These are phyloP conservation scores for Pythium insidiosum DNA, from an alignment of 352 stramenopile species.

Conservation along the genomic window DNA sequence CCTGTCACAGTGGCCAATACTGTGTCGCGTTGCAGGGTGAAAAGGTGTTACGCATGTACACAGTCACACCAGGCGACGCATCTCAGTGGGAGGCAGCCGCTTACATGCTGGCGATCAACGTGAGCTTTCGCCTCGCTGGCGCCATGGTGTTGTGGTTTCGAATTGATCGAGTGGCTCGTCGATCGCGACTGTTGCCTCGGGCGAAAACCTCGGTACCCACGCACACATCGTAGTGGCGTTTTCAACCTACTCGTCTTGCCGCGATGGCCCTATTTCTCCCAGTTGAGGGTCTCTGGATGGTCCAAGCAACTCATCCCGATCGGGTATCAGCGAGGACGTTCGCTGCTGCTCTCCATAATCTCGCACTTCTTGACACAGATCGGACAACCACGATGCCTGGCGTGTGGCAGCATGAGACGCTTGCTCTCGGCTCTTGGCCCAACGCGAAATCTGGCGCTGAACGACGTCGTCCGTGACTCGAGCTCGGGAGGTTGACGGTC, in stretches of 20 bases:
- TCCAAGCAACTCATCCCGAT: no score
- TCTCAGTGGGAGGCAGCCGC: constrained; percentile 2
- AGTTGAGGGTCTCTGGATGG: no score
- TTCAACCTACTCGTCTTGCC: no score
- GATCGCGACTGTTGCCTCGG: no score
- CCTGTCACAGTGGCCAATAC: constrained; percentile 9
- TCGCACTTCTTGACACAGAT: neutral
- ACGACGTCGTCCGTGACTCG: no score
- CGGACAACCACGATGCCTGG: neutral
- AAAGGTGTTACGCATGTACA: constrained; percentile 18
- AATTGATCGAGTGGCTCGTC: no score
- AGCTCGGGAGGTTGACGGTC: no score
- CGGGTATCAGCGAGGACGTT: no score
- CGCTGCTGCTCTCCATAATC: neutral
- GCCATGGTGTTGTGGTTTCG: constrained; percentile 11
- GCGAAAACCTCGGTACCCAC: no score
- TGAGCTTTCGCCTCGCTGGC: constrained; percentile 9
- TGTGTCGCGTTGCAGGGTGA: constrained; percentile 6
- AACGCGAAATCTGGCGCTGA: neutral
- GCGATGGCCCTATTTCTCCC: no score
- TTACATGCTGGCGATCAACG: constrained; percentile 12
- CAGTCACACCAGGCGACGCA: neutral
- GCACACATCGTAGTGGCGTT: no score
- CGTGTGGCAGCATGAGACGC: neutral
- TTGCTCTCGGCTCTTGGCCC: neutral